Evolutionary conservation across 2,329 filamentous ascomycete species (phyloP).

Genomic region (Cryphonectria carpinicola): DNA sequence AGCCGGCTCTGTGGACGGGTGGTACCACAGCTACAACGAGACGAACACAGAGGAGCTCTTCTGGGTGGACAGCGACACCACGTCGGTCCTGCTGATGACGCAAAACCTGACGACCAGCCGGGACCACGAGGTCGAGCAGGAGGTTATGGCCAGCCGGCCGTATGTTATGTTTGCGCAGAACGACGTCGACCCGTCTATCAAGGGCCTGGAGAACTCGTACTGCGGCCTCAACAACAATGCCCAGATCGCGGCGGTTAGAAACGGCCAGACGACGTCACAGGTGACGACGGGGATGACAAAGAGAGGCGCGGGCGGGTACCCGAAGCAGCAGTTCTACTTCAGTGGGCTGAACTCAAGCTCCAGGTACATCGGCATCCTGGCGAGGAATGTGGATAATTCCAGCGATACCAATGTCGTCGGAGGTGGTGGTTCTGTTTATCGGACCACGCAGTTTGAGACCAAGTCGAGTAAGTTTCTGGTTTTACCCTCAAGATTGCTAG

Average conservation of each 20-base stretch:
- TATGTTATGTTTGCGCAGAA: slow-evolving; percentile 80
- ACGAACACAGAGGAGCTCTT: slow-evolving; percentile 54
- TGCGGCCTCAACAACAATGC: slow-evolving; percentile 76
- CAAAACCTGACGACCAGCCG: slow-evolving; percentile 66
- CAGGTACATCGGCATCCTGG: slow-evolving; percentile 74
- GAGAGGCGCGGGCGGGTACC: slow-evolving; percentile 66
- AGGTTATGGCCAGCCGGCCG: slow-evolving; percentile 58
- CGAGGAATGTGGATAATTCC: slow-evolving; percentile 59
- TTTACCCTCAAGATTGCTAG: neutral
- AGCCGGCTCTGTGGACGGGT: slow-evolving; percentile 78
- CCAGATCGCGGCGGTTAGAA: slow-evolving; percentile 61
- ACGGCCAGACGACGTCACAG: slow-evolving; percentile 51
- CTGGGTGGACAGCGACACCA: slow-evolving; percentile 84
- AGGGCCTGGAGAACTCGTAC: slow-evolving; percentile 77
- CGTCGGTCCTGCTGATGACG: slow-evolving; percentile 78
- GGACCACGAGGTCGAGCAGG: slow-evolving; percentile 58
- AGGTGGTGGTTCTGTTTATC: slow-evolving; percentile 78
- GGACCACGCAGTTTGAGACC: slow-evolving; percentile 73
- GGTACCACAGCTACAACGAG: slow-evolving; percentile 70
- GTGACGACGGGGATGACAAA: slow-evolving; percentile 70
- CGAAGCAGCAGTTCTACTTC: slow-evolving; percentile 88
- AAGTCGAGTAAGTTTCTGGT: slow-evolving; percentile 65
- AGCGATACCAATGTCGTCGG: slow-evolving; percentile 54
- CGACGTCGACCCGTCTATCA: slow-evolving; percentile 59
- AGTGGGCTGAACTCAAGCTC: slow-evolving; percentile 73